Conservation (phyloP, 2,329 filamentous ascomycete genomes). For the Trichoderma simmonsii region DNA sequence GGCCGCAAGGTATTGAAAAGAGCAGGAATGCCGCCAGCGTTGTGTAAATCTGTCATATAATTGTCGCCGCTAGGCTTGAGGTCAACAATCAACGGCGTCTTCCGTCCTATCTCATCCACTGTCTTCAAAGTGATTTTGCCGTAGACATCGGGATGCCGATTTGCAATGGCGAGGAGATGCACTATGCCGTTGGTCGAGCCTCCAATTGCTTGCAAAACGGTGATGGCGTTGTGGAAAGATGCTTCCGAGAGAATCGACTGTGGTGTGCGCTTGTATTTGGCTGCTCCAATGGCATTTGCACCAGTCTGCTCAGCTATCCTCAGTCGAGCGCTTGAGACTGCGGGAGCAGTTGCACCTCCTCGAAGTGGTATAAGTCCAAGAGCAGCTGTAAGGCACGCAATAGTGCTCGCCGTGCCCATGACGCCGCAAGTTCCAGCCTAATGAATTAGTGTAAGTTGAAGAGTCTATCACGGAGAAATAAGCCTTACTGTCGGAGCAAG, state of each 20-base stretch:
- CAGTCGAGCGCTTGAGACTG: slow-evolving; percentile 73
- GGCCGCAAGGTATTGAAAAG: slow-evolving; percentile 76
- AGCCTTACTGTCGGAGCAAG: slow-evolving; percentile 62
- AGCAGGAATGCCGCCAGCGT: slow-evolving; percentile 72
- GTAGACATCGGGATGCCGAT: slow-evolving; percentile 65
- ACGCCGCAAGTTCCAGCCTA: slow-evolving; percentile 77
- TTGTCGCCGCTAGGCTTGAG: slow-evolving; percentile 83
- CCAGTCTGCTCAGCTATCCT: slow-evolving; percentile 74
- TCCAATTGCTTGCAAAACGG: slow-evolving; percentile 80
- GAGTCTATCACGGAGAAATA: rapidly evolving
- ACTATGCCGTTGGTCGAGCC: slow-evolving; percentile 84
- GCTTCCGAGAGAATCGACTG: slow-evolving; percentile 68
- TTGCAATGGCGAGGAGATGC: slow-evolving; percentile 81
- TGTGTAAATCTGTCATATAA: slow-evolving; percentile 87
- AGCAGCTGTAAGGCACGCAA: slow-evolving; percentile 79
- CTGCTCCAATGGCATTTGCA: slow-evolving; percentile 62
- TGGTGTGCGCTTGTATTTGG: slow-evolving; percentile 65
- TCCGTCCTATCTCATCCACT: slow-evolving; percentile 72
- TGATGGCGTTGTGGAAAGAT: slow-evolving; percentile 81
- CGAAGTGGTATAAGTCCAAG: slow-evolving; percentile 74
- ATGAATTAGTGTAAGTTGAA: not conserved
- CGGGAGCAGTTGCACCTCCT: slow-evolving; percentile 73
- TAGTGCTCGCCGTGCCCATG: slow-evolving; percentile 90
- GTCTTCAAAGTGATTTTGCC: slow-evolving; percentile 68
- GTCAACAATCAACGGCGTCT: slow-evolving; percentile 78